Evolutionary conservation across 768 basidiomycete species (phyloP).

Genomic region (Dendrothele bispora): DNA sequence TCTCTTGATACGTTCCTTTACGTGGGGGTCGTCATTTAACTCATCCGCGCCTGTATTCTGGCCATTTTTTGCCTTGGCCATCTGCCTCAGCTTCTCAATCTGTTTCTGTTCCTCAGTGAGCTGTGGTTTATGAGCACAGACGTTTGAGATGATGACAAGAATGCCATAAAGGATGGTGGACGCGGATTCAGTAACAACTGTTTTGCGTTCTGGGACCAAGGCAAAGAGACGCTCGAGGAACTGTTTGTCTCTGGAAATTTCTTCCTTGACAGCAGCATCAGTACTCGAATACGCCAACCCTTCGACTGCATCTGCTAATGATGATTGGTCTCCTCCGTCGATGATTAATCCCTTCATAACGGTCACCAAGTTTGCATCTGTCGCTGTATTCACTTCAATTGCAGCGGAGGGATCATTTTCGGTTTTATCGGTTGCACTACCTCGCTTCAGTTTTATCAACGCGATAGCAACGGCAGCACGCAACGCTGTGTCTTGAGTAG

Average conservation of each 20-base stretch:
- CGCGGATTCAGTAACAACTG: constrained; percentile 29
- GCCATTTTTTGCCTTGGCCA: constrained; percentile 52
- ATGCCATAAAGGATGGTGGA: constrained; percentile 75
- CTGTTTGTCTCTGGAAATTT: constrained; percentile 47
- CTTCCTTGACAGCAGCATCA: constrained; percentile 61
- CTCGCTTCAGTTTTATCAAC: constrained; percentile 75
- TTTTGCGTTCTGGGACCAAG: constrained; percentile 53
- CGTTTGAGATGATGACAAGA: constrained; percentile 71
- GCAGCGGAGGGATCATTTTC: constrained; percentile 22
- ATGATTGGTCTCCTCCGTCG: constrained; percentile 35
- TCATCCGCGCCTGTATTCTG: constrained; percentile 28
- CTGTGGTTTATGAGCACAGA: constrained; percentile 68
- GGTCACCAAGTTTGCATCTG: constrained; percentile 47
- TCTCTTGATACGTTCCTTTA: constrained; percentile 57
- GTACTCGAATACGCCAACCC: constrained; percentile 82
- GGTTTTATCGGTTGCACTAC: constrained; percentile 45
- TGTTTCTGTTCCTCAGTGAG: constrained; percentile 82
- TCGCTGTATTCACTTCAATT: constrained; percentile 13
- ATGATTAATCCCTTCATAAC: constrained; percentile 60
- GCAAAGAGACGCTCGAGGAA: constrained; percentile 62
- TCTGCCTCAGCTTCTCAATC: constrained; percentile 72
- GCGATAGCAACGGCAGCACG: constrained; percentile 70
- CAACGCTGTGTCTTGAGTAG: constrained; percentile 42
- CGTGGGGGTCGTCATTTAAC: constrained; percentile 67
- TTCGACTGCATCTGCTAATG: constrained; percentile 70